These are phyloP conservation scores for Smithsoniella earleae DNA, from an alignment of 163 green algal species.

Conservation along the genomic window DNA sequence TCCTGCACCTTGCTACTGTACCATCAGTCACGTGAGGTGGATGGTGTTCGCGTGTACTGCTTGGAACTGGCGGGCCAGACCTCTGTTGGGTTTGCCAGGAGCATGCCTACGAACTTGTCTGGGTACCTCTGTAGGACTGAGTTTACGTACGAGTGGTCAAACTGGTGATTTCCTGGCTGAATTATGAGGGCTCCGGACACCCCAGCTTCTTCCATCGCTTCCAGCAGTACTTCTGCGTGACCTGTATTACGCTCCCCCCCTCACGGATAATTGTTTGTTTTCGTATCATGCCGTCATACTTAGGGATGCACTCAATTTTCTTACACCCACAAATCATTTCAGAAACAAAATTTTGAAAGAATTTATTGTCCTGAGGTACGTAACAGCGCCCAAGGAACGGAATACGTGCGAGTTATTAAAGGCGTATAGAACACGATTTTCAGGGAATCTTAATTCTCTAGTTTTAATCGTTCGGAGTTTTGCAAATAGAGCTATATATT, in stretches of 20 bases:
- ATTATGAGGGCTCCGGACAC: constrained; percentile 47
- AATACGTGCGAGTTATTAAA: not conserved
- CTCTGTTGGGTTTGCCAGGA: constrained; percentile 53
- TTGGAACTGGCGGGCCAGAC: no score
- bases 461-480: no score
- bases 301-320: no score
- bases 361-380: no score
- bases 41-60: no score
- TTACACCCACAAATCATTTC: not conserved
- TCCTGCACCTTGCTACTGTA: not conserved
- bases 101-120: constrained; percentile 47
- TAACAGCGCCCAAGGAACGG: not conserved
- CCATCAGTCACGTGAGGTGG: not conserved
- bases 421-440: not conserved
- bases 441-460: not conserved
- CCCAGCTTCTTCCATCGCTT: constrained; percentile 39
- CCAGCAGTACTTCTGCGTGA: constrained; percentile 39
- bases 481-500: no score
- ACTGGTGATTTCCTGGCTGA: constrained; percentile 53
- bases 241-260: constrained; percentile 7
- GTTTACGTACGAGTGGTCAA: constrained; percentile 56
- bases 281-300: no score
- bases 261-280: not conserved
- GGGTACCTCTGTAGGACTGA: constrained; percentile 43
- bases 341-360: no score